A percentile compares a stretch with the other conserved stretches of the same genome.
phyloP scores from a whole-genome alignment of 225 moss, liverwort and hornwort species.

The Climacium dendroides region DNA sequence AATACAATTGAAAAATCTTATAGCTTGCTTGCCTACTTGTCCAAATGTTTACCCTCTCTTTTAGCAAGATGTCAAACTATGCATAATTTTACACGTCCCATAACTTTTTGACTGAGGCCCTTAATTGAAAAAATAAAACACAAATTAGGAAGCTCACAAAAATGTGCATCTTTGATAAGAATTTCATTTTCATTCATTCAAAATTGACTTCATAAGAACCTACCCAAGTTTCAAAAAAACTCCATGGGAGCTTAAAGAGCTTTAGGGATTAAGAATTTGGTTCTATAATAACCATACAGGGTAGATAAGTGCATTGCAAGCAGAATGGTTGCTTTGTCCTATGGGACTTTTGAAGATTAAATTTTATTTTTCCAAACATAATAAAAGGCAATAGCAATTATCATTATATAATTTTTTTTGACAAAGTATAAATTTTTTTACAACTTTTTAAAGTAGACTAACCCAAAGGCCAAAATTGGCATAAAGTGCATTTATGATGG shows the following conservation, averaged over 20 bases:
- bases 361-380: background rate
- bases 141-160: background rate
- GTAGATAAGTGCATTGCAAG: rapidly evolving
- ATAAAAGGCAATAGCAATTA: background rate
- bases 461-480: rapidly evolving
- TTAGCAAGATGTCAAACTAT: too few relatives aligned
- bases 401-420: background rate
- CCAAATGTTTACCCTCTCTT: too few relatives aligned
- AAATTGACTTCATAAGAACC: background rate
- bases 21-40: too few relatives aligned
- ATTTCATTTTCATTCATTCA: background rate
- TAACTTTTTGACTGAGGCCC: rapidly evolving
- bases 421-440: background rate
- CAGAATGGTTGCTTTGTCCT: rapidly evolving
- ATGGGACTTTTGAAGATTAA: background rate
- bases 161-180: background rate
- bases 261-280: rapidly evolving
- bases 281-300: background rate
- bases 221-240: rapidly evolving
- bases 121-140: background rate
- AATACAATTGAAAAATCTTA: background rate
- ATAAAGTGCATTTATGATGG: background rate
- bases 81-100: too few relatives aligned
- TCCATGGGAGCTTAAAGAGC: too few relatives aligned
- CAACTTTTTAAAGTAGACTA: too few relatives aligned